Evolutionary conservation across 2,329 filamentous ascomycete species (phyloP).

Genomic region (Trichophyton equinum): DNA sequence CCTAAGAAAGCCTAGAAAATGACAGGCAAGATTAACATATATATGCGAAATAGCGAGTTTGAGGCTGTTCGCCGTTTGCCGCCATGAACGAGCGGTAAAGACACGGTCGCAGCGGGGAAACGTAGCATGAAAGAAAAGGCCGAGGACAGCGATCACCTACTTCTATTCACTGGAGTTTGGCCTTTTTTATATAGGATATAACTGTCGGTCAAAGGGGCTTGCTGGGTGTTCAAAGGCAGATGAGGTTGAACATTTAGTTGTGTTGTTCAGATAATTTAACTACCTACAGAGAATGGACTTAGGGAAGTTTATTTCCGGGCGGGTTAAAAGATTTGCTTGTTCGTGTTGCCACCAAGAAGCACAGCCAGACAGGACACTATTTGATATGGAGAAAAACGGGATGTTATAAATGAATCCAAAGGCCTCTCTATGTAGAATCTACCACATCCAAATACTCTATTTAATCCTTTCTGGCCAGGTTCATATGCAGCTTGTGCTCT

Average conservation of each 20-base stretch:
- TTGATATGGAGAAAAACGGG: background rate
- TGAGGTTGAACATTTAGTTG: background rate
- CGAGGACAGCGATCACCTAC: background rate
- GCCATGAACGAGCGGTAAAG: background rate
- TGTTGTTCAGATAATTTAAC: background rate
- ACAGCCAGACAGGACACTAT: background rate
- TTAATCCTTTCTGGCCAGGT: conserved; percentile 40
- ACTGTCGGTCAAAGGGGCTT: background rate
- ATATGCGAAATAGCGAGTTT: background rate
- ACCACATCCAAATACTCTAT: background rate
- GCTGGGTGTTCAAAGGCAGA: background rate
- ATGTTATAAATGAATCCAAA: background rate
- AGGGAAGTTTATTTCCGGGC: background rate
- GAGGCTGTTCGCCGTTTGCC: background rate
- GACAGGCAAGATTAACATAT: background rate
- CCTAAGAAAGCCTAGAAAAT: background rate
- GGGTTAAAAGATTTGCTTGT: background rate
- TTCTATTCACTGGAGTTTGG: background rate
- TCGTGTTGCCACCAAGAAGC: background rate
- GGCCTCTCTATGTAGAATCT: conserved; percentile 1
- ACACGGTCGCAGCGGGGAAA: background rate
- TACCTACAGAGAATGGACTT: background rate
- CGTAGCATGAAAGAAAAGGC: background rate
- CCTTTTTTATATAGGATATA: background rate
- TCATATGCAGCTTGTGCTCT: conserved; percentile 67